phyloP scores from a whole-genome alignment of 176 grass and related monocot genomes.

The Eragrostis nindensis region DNA sequence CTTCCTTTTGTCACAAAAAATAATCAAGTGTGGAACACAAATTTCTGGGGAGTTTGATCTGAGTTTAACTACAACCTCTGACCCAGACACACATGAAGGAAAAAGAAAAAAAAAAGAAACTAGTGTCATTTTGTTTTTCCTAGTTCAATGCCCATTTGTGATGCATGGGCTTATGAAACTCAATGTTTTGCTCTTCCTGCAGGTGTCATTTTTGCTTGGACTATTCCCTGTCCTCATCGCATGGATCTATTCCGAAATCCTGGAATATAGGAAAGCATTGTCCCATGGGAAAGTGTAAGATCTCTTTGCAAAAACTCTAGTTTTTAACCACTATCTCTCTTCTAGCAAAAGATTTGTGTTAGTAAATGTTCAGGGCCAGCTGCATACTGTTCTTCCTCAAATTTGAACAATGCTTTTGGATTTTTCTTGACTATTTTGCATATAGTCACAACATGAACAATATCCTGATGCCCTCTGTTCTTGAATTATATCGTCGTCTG shows the following conservation, averaged over 20 bases:
- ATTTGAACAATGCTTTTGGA: neutral
- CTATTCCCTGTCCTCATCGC: constrained; percentile 64
- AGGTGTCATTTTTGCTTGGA: constrained; percentile 76
- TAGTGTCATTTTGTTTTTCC: neutral
- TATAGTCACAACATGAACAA: neutral
- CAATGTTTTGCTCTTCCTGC: constrained; percentile 7
- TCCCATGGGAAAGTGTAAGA: constrained; percentile 64
- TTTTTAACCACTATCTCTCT: neutral
- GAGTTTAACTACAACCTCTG: neutral
- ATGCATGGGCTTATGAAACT: constrained; percentile 19
- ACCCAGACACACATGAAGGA: neutral
- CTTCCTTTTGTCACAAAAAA: neutral
- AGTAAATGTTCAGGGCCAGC: constrained; percentile 7
- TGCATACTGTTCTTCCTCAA: neutral
- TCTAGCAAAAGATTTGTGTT: neutral
- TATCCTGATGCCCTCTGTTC: neutral
- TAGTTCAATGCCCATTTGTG: neutral
- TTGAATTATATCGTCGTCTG: constrained; percentile 26
- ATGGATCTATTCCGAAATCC: constrained; percentile 71
- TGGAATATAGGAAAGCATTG: constrained; percentile 52
- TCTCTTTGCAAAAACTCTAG: constrained; percentile 8
- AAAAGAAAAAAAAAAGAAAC: no score
- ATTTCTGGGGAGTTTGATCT: neutral
- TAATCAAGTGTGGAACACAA: neutral
- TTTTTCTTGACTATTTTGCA: neutral